These are phyloP conservation scores for Trypanosoma avium DNA, from an alignment of 208 protist species.

Conservation along the genomic window DNA sequence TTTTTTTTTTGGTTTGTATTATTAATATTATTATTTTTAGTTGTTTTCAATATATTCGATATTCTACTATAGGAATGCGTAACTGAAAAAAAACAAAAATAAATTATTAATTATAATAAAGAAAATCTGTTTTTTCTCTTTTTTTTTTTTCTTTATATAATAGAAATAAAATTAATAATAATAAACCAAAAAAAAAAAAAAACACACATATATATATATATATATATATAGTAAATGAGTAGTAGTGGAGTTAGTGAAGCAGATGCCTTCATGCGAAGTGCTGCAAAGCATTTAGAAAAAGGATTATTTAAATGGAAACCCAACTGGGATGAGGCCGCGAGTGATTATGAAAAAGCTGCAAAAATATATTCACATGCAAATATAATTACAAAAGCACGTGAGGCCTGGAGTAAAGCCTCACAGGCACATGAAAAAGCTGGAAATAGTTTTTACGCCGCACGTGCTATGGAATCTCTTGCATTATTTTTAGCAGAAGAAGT, in stretches of 20 bases:
- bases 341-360: constrained; percentile 69
- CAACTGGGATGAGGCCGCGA: constrained; percentile 59
- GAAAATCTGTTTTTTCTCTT: too few relatives aligned
- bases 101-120: too few relatives aligned
- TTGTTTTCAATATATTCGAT: too few relatives aligned
- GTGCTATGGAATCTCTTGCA: constrained; percentile 46
- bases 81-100: too few relatives aligned
- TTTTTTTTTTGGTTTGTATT: neutral
- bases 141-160: too few relatives aligned
- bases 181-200: neutral
- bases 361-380: constrained; percentile 59
- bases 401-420: constrained; percentile 44
- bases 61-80: too few relatives aligned
- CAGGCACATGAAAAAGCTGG: constrained; percentile 47
- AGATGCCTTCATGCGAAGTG: constrained; percentile 50
- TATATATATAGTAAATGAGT: neutral
- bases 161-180: neutral
- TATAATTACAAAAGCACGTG: constrained; percentile 36
- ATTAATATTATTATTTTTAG: too few relatives aligned
- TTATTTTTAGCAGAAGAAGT: constrained; percentile 26
- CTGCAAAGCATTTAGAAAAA: constrained; percentile 55
- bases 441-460: constrained; percentile 50
- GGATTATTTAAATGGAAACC: constrained; percentile 49
- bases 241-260: constrained; percentile 32
- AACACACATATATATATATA: neutral